A percentile compares a stretch with the other conserved stretches of the same genome.
phyloP scores from a whole-genome alignment of 2,329 filamentous ascomycete genomes.

The Alternaria alternata region DNA sequence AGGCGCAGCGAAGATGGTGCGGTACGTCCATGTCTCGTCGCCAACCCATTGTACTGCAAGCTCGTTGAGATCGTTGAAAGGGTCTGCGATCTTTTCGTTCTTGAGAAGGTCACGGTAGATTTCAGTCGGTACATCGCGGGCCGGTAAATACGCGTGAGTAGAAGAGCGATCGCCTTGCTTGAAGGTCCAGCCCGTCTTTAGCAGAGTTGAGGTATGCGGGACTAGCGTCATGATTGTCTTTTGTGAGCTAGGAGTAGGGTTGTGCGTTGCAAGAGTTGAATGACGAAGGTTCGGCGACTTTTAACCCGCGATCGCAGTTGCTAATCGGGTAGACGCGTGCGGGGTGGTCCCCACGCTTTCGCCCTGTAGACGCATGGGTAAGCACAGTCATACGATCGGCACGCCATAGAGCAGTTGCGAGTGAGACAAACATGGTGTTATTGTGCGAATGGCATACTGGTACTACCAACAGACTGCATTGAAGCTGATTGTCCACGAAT shows the following conservation, averaged over 20 bases:
- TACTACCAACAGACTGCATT: not conserved
- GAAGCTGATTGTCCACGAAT: not conserved
- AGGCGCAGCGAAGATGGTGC: conserved; percentile 39
- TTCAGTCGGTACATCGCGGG: conserved; percentile 56
- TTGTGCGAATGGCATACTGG: not conserved
- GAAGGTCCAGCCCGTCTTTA: conserved; percentile 52
- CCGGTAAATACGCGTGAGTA: conserved; percentile 52
- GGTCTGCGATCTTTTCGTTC: conserved; percentile 57
- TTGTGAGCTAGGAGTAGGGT: not conserved
- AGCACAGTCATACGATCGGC: not conserved
- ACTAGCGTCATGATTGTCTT: not conserved
- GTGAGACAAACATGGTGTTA: not conserved
- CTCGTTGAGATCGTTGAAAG: conserved; percentile 60
- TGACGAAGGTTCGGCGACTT: not conserved
- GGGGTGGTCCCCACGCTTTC: conserved; percentile 8
- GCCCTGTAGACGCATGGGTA: not conserved
- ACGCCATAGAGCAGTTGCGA: not conserved
- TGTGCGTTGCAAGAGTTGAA: not conserved
- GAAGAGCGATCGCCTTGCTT: conserved; percentile 54
- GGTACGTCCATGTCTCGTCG: conserved; percentile 58
- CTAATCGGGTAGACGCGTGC: not conserved
- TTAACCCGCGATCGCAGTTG: conserved; percentile 1
- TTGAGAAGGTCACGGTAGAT: conserved; percentile 58
- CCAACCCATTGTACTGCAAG: conserved; percentile 59
- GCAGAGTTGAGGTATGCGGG: conserved; percentile 9